Percentiles rank a stretch among this genome's conserved stretches.
Conservation (phyloP, 106 monocot genomes). For the Gastrodia elata region DNA sequence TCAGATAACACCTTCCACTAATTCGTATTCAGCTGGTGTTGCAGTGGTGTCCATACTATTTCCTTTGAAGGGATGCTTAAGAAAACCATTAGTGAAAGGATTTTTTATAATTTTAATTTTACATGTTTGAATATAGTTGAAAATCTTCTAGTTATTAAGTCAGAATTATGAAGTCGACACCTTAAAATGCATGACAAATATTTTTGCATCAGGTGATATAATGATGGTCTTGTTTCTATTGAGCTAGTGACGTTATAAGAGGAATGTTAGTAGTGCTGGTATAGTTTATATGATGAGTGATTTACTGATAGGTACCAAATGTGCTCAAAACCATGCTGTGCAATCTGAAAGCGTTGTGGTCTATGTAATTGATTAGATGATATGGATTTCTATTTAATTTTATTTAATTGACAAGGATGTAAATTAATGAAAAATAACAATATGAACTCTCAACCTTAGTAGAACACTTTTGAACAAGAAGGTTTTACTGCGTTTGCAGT, state of each 20-base stretch:
- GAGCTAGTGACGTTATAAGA: not conserved
- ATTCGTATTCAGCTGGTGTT: no score
- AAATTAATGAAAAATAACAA: not conserved
- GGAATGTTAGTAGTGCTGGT: not conserved
- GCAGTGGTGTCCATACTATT: no score
- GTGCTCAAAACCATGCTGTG: not conserved
- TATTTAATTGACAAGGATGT: no score
- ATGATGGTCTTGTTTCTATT: not conserved
- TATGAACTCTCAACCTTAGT: not conserved
- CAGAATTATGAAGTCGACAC: no score
- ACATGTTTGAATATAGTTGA: no score
- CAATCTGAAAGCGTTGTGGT: not conserved
- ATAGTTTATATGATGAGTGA: not conserved
- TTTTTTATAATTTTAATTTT: no score
- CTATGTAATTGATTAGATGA: not conserved
- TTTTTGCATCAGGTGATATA: not conserved
- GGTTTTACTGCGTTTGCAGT: constrained; percentile 22
- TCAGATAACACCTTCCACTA: no score
- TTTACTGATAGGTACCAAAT: not conserved
- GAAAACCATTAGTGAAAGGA: no score
- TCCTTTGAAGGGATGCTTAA: no score
- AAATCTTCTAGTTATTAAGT: no score
- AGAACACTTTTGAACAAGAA: not conserved
- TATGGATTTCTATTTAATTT: not conserved
- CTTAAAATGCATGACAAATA: not conserved